Percentiles rank a stretch among this genome's conserved stretches.
Evolutionary conservation across 495 filamentous ascomycete genomes (phyloP).

Genomic region (Penicilliopsis zonata): DNA sequence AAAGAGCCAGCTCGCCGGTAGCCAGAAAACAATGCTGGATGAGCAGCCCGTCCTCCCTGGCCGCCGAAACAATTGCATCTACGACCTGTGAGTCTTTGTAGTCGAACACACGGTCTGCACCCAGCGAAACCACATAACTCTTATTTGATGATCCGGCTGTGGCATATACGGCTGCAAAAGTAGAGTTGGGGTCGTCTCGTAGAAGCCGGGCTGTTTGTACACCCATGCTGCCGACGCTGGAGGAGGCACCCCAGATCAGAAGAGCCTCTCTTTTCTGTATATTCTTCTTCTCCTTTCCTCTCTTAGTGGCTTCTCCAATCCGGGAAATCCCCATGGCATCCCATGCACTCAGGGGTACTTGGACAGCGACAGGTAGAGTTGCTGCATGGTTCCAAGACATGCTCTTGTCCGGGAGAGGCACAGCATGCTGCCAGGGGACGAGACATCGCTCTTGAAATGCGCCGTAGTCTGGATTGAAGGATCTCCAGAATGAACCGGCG

Average conservation of each 20-base stretch:
- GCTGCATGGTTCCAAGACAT: constrained; percentile 32
- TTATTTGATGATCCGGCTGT: constrained; percentile 34
- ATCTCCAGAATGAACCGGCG: constrained; percentile 22
- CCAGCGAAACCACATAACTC: constrained; percentile 30
- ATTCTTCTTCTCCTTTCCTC: constrained; percentile 2
- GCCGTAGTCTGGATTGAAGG: constrained; percentile 29
- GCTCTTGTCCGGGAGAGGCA: constrained; percentile 20
- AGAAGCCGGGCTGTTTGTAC: constrained; percentile 30
- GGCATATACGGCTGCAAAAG: constrained; percentile 27
- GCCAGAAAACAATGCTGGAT: constrained; percentile 32
- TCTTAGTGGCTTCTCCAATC: constrained; percentile 4
- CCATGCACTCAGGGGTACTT: constrained; percentile 19
- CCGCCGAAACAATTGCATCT: constrained; percentile 27
- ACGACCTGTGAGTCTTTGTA: constrained; percentile 34
- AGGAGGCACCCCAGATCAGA: constrained; percentile 36
- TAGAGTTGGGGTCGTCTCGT: constrained; percentile 15
- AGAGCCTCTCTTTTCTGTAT: constrained; percentile 18
- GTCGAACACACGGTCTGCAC: constrained; percentile 37
- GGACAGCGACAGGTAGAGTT: constrained; percentile 29
- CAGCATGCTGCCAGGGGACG: constrained; percentile 23
- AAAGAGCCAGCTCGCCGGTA: constrained; percentile 16
- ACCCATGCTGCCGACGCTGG: constrained; percentile 30
- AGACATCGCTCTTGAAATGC: constrained; percentile 32
- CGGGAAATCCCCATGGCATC: constrained; percentile 18
- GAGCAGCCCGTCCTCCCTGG: constrained; percentile 23